Base-by-base conservation (phyloP, 495 filamentous ascomycete genomes). In the Thozetella sp. region DNA sequence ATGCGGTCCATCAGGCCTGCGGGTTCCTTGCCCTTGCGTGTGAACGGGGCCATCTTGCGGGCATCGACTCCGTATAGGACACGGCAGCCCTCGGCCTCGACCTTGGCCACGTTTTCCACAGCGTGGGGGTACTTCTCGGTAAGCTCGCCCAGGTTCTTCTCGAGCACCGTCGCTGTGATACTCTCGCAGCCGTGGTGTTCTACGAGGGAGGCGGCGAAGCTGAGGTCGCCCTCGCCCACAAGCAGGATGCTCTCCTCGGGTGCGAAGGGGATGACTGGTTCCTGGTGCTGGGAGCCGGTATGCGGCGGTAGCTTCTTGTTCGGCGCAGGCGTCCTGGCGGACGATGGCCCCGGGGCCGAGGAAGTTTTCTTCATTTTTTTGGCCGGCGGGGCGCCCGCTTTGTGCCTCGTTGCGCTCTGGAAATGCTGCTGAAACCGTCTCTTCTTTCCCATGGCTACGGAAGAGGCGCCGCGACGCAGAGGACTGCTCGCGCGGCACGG, bases 191-290 rank as follows among this genome's bases (percentile, higher is more conserved):
- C 80, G 75, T 96, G 90, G 69, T 90, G 83, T 25, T 80, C 76
- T 58, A 89, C 80, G 15, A 98, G 78, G 0, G 90, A 90, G 59
- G 81, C 84, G 19, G 93, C 86, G 72, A 97, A 97, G 56, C 91
- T 94, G 69, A 99, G 93, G 69, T 99, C 93, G 78, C 90, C 94
- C 78, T 99, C 94, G 53, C 94, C 95, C 64, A 99, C 72, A 1
- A 97, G 82, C 24, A 99, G 84, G 59, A 97, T 90, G 56, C 83
- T 77, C 69, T 95, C 86, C 53, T 76, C 71, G 22, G 82, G 80
- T 22, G 78, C 71, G 75, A 96, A 96, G n/a, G 93, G 93, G 60
- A 96, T 86, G 40, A 80, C 85, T 10, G 88, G 84, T 37, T 78
- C 69, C 56, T 70, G 67, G 63, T 84, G 72, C 13, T 72, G 69